These are phyloP conservation scores for Suillus placidus DNA, from an alignment of 768 basidiomycete genomes.

Conservation along the genomic window DNA sequence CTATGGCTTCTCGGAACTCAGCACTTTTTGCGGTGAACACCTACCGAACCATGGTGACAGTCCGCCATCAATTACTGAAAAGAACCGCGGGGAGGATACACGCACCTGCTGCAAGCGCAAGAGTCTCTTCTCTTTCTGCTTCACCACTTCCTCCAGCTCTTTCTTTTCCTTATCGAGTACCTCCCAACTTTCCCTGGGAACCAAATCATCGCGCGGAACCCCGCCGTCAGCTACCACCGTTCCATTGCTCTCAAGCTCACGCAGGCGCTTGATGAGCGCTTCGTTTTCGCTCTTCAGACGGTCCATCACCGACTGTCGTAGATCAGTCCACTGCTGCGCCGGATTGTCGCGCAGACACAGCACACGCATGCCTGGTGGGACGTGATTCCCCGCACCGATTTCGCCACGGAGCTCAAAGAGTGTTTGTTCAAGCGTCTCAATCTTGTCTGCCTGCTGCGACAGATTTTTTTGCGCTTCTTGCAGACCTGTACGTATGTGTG, in stretches of 20 bases:
- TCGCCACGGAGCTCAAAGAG: conserved; percentile 79
- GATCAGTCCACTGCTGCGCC: conserved; percentile 77
- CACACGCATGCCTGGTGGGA: conserved; percentile 71
- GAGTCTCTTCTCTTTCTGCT: conserved; percentile 82
- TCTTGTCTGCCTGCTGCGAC: conserved; percentile 48
- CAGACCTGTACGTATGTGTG: conserved; percentile 41
- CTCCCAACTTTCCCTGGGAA: conserved; percentile 83
- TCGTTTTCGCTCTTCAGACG: conserved; percentile 81
- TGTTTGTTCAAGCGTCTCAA: conserved; percentile 75
- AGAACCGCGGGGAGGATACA: background rate
- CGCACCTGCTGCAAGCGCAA: conserved; percentile 77
- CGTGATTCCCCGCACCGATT: conserved; percentile 73
- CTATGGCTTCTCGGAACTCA: conserved; percentile 91
- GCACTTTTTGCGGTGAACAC: conserved; percentile 83
- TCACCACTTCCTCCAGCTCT: conserved; percentile 63
- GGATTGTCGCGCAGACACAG: conserved; percentile 79
- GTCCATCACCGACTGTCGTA: conserved; percentile 75
- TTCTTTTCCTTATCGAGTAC: conserved; percentile 67
- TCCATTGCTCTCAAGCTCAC: conserved; percentile 56
- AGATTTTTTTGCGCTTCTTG: conserved; percentile 39
- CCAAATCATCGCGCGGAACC: conserved; percentile 37
- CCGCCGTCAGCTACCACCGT: conserved; percentile 20
- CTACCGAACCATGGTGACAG: conserved; percentile 37
- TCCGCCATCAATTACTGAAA: background rate
- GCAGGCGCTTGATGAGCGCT: conserved; percentile 70